Evolutionary conservation across 768 basidiomycete species (phyloP).

Genomic region (Suillus paluster): DNA sequence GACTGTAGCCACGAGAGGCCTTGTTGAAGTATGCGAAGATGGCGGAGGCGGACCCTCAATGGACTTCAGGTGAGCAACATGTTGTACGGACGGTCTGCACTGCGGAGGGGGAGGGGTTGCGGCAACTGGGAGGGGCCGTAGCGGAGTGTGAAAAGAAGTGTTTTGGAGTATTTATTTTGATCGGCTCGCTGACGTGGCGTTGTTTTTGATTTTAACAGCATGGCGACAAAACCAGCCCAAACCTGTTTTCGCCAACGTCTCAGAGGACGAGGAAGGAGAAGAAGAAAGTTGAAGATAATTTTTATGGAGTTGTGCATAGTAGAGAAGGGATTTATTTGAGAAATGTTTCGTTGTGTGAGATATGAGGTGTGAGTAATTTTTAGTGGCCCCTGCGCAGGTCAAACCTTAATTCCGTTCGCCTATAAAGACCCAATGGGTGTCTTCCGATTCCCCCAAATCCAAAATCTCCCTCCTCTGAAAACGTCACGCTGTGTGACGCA

Average conservation of each 20-base stretch:
- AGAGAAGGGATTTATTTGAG: constrained; percentile 3
- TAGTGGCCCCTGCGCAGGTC: constrained; percentile 77
- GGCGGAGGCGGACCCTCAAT: constrained; percentile 79
- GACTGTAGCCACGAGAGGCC: constrained; percentile 88
- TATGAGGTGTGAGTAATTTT: constrained; percentile 40
- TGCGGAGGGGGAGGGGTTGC: constrained; percentile 28
- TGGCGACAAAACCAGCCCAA: constrained; percentile 88
- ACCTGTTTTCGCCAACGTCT: constrained; percentile 75
- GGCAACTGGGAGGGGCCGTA: constrained; percentile 27
- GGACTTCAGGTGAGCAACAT: constrained; percentile 75
- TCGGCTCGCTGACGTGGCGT: constrained; percentile 62
- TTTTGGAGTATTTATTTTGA: constrained; percentile 38
- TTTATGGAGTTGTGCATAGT: neutral
- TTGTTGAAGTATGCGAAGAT: constrained; percentile 88
- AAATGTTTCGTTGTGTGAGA: constrained; percentile 21
- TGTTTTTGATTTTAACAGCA: constrained; percentile 62
- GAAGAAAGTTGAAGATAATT: constrained; percentile 46
- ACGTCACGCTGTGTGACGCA: constrained; percentile 66
- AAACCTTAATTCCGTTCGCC: constrained; percentile 81
- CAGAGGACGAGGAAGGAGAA: constrained; percentile 61
- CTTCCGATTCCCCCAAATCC: constrained; percentile 68
- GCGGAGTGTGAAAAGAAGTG: constrained; percentile 33
- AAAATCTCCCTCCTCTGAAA: constrained; percentile 53
- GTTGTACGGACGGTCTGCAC: constrained; percentile 14
- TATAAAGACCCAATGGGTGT: constrained; percentile 83